A percentile compares a stretch with the other conserved stretches of the same genome.
These are phyloP conservation scores for Nicotiana tomentosiformis DNA, from an alignment of 257 asterid genomes.

Conservation along the genomic window DNA sequence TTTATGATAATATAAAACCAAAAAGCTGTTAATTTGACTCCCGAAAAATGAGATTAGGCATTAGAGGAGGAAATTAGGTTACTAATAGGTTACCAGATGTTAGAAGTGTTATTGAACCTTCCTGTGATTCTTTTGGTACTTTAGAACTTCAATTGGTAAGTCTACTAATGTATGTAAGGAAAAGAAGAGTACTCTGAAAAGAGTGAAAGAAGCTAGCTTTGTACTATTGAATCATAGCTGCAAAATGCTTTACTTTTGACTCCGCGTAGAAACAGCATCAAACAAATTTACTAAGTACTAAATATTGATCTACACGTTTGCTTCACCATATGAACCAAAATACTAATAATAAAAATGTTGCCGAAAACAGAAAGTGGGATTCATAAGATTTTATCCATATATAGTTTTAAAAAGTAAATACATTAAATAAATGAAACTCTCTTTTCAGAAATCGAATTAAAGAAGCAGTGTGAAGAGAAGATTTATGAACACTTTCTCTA, in stretches of 20 bases:
- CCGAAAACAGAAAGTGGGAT: background rate
- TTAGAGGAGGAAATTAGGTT: too few relatives aligned
- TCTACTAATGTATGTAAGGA: too few relatives aligned
- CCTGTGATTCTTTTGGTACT: too few relatives aligned
- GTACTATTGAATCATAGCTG: background rate
- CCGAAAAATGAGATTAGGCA: too few relatives aligned
- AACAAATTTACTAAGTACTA: background rate
- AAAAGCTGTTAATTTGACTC: too few relatives aligned
- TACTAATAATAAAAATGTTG: background rate
- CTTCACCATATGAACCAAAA: background rate
- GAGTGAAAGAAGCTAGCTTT: background rate
- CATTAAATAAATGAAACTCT: background rate
- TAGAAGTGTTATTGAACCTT: too few relatives aligned
- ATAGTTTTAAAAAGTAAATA: background rate
- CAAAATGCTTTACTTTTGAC: background rate
- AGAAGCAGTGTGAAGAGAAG: constrained; percentile 9
- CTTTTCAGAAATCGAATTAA: background rate
- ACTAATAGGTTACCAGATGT: too few relatives aligned
- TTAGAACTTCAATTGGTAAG: too few relatives aligned
- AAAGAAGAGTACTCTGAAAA: background rate
- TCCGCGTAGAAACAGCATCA: background rate
- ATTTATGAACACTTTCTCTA: background rate
- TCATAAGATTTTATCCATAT: background rate
- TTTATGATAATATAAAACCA: too few relatives aligned
- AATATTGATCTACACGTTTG: background rate